Conservation (phyloP, 768 basidiomycete genomes). For the Lyophyllum atratum region DNA sequence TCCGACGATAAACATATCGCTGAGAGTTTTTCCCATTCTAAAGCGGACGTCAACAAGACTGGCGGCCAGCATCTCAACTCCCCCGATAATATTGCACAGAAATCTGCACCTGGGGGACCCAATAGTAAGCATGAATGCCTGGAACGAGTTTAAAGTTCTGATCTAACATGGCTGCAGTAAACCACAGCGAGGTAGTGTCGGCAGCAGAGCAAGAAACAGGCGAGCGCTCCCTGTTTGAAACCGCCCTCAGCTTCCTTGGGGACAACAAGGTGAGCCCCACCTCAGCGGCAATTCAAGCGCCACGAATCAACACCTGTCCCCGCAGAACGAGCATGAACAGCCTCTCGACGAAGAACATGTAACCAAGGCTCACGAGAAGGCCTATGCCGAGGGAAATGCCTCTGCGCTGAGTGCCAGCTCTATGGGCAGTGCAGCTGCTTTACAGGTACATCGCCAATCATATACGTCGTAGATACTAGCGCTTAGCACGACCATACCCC, state of each 20-base stretch:
- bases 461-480: not conserved
- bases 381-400: conserved; percentile 56
- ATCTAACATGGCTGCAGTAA: conserved; percentile 40
- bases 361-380: conserved; percentile 59
- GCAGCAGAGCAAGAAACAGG: conserved; percentile 61
- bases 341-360: conserved; percentile 72
- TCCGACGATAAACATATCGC: conserved; percentile 9
- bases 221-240: conserved; percentile 55
- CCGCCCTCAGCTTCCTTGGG: conserved; percentile 53
- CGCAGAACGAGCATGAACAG: conserved; percentile 51
- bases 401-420: conserved; percentile 57
- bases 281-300: no score
- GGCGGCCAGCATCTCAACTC: conserved; percentile 68
- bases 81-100: conserved; percentile 46
- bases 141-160: not conserved
- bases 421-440: conserved; percentile 77
- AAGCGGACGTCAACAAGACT: conserved; percentile 52
- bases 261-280: conserved; percentile 45
- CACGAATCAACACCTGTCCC: not conserved
- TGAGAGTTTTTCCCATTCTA: not conserved
- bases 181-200: conserved; percentile 62
- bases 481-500: not conserved
- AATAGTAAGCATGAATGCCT: conserved; percentile 27
- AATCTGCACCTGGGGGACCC: conserved; percentile 23
- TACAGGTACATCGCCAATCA: conserved; percentile 48